phyloP scores from a whole-genome alignment of 1,139 yeast species.

The Suhomyces yuchorum region DNA sequence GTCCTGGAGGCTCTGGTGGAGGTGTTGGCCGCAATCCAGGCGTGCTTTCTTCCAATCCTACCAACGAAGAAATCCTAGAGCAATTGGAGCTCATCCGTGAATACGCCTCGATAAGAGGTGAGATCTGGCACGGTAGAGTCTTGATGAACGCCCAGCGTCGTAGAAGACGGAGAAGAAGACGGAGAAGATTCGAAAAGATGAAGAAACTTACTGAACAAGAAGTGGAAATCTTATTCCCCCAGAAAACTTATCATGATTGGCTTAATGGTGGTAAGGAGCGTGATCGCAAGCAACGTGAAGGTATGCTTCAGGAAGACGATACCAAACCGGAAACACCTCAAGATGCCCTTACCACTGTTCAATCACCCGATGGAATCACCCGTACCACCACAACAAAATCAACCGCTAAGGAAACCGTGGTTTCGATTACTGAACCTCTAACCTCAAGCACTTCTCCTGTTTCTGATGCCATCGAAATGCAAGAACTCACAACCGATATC shows the following conservation, averaged over 20 bases:
- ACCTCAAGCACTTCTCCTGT: neutral
- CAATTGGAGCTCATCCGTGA: constrained; percentile 39
- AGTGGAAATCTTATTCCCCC: constrained; percentile 68
- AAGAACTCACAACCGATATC: constrained; percentile 7
- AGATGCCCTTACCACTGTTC: neutral
- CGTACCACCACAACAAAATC: neutral
- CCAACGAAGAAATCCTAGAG: constrained; percentile 35
- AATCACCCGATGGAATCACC: neutral
- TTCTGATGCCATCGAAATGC: neutral
- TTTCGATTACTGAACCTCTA: neutral
- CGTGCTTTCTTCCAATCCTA: constrained; percentile 11
- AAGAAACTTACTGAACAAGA: constrained; percentile 59
- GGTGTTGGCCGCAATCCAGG: neutral
- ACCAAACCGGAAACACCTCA: constrained; percentile 7
- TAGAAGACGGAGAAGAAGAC: constrained; percentile 35
- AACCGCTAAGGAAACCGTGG: neutral
- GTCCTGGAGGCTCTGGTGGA: neutral
- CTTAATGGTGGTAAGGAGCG: constrained; percentile 56
- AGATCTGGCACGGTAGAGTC: constrained; percentile 33
- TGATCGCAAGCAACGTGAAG: constrained; percentile 37
- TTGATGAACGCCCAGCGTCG: constrained; percentile 11
- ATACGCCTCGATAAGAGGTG: constrained; percentile 35
- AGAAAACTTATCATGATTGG: constrained; percentile 63
- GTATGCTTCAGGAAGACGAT: constrained; percentile 37
- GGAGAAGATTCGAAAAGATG: constrained; percentile 48